These are phyloP conservation scores for Candida mattraensis DNA, from an alignment of 805 yeast species.

Conservation along the genomic window DNA sequence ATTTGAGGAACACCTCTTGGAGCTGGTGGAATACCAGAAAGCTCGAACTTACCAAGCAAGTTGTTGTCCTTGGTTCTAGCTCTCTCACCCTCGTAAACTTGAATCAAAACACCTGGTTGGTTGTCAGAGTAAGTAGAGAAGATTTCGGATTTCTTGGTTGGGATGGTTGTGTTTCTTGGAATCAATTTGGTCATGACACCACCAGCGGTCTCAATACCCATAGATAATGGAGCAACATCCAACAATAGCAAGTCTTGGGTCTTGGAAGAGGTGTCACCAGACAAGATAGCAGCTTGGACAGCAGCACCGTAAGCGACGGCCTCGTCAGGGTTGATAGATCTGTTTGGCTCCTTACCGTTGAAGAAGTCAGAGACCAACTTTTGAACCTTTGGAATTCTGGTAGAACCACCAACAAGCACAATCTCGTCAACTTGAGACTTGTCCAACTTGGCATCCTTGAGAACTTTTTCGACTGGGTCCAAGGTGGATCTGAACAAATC, in stretches of 20 bases:
- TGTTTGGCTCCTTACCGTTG: constrained; percentile 96
- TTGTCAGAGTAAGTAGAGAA: constrained; percentile 14
- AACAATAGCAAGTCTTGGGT: constrained; percentile 11
- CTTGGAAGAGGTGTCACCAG: constrained; percentile 15
- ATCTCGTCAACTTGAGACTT: constrained; percentile 89
- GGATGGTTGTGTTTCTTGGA: constrained; percentile 14
- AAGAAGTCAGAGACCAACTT: constrained; percentile 94
- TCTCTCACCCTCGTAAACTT: constrained; percentile 13
- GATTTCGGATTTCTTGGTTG: constrained; percentile 14
- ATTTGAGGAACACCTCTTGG: constrained; percentile 16
- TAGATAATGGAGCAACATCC: constrained; percentile 14
- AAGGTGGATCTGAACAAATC: constrained; percentile 90
- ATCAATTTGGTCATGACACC: constrained; percentile 15
- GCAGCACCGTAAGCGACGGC: constrained; percentile 99
- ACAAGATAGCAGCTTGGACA: constrained; percentile 89
- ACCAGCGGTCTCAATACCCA: constrained; percentile 15
- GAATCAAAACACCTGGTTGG: constrained; percentile 14
- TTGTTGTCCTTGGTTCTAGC: constrained; percentile 15
- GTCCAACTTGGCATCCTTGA: constrained; percentile 50
- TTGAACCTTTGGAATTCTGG: constrained; percentile 97
- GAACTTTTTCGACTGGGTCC: constrained; percentile 92
- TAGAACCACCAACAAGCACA: constrained; percentile 96
- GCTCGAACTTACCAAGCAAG: constrained; percentile 16
- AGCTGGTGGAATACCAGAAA: constrained; percentile 14
- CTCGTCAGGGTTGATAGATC: constrained; percentile 97